Conservation (phyloP, 345 rosid species). For the Leavenworthia alabamica region DNA sequence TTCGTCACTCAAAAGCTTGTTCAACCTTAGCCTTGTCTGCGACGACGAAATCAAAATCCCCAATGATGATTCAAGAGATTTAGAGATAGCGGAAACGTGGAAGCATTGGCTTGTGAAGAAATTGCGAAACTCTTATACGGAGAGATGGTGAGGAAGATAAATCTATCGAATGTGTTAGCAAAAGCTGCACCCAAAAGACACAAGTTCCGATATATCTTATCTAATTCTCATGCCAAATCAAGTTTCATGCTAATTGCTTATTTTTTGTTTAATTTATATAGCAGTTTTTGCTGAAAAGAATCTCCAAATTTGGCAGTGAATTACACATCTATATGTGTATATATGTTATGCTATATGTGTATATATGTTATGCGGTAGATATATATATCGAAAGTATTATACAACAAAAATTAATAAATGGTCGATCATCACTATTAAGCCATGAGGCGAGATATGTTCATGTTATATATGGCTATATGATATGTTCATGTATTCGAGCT, state of each 20-base stretch:
- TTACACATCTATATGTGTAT: too few relatives aligned
- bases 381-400: too few relatives aligned
- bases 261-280: too few relatives aligned
- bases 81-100: not conserved
- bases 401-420: too few relatives aligned
- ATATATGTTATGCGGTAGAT: too few relatives aligned
- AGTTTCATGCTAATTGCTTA: not conserved
- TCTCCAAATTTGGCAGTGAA: too few relatives aligned
- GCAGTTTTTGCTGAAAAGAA: not conserved
- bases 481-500: too few relatives aligned
- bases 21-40: not conserved
- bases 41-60: not conserved
- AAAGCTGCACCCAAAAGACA: not conserved
- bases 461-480: too few relatives aligned
- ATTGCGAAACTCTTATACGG: not conserved
- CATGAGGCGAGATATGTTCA: too few relatives aligned
- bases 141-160: not conserved
- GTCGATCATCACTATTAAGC: too few relatives aligned
- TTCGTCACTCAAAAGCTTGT: slow-evolving; percentile 2
- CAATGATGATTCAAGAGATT: not conserved
- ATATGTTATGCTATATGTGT: too few relatives aligned
- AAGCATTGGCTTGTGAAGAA: not conserved
- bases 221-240: not conserved
- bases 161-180: not conserved
- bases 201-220: not conserved